Evolutionary conservation across 2,329 filamentous ascomycete species (phyloP), one percentile per base, ranked within the genome.

Genomic region (Fusarium abutilonis): DNA sequence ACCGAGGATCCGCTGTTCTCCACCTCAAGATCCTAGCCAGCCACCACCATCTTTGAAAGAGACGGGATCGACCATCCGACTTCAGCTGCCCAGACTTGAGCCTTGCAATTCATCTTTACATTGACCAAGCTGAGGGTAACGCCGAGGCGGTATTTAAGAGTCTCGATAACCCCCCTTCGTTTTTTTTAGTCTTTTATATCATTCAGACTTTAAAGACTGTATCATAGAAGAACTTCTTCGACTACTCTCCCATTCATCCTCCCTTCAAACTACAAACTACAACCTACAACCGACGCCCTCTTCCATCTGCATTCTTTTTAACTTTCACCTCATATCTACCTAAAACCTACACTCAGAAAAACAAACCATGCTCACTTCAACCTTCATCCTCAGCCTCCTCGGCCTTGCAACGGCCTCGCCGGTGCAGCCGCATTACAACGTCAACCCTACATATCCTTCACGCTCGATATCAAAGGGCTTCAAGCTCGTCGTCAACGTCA

Each of bases 401-500:
- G 57, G 71, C 57, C 62, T 72, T 14, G 64, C 63, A 29, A 48
- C 56, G n/a, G 69, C 70, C 21, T 64, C 61, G 17, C 70, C 71
- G 19, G 53, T 57, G 32, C 46, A 52, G 40, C 60, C 60, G 17
- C 60, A 64, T 9, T 52, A 44, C 43, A 44, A 47, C 23, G 52
- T 39, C 21, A 53, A 58, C 32, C 57, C 68, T 9, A 45, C 50
- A 26, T 68, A 66, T 26, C 60, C 62, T 23, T 8, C 50, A 14
- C 56, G 60, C 13, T 55, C 57, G 23, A 55, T 60, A 41, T 68
- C 68, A 32, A 70, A 70, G 62, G 72, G 74, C 49, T 82, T 82
- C 72, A 74, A 71, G 34, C 74, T 82, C 26, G 72, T 80, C 17
- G 76, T 78, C 67, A 80, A 82, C 56, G 77, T 82, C 35, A 79